Evolutionary conservation across 306 rosid genomes (phyloP), one percentile per base, ranked within the genome.

Genomic region (Cucumis melo): DNA sequence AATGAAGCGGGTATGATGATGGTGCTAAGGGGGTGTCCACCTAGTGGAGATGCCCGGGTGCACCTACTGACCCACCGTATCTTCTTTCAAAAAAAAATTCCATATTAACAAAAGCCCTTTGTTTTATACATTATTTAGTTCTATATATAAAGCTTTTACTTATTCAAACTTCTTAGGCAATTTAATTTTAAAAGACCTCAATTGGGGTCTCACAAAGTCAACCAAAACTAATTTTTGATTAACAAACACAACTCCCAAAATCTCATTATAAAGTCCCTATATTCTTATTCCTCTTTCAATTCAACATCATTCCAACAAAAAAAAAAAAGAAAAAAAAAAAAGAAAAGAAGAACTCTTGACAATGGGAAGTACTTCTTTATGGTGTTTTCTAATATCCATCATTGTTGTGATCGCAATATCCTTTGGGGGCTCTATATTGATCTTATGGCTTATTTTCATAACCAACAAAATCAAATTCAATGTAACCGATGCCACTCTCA

Each of bases 391-490:
- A 5, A 20, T 56, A 5, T 56, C 5, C 27, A 7, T 23, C 12
- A 58, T 58, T 11, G 6, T 23, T 1, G 16, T 7, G 16, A 5
- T 58, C 5, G 34, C 16, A 3, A 32, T 6, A 21, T 0, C 34
- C 4, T 59, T 59, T 12, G 64, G 64, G 4, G 24, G 24, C 19
- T 23, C 64, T 0, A 8, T 59, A 9, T 10, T 88, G 0, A 75
- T 87, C 19, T 50, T 84, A 87, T 84, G 88, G 88, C 62, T 86
- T 10, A 60, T 92, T 75, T 83, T 87, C 5, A 83, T 84, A 1
- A 93, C 97, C 55, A 82, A 82, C 78, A 78, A 82, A 13, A 44
- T 87, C 66, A 80, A 84, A 44, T 80, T 88, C 83, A 62, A 80
- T 62, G 85, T 87, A 39, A 81, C 78, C n/a, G 84, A 88, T 2